Percentiles rank a stretch among this genome's conserved stretches.
Conservation (phyloP, 768 basidiomycete species). For the Sarcodon aspratus region DNA sequence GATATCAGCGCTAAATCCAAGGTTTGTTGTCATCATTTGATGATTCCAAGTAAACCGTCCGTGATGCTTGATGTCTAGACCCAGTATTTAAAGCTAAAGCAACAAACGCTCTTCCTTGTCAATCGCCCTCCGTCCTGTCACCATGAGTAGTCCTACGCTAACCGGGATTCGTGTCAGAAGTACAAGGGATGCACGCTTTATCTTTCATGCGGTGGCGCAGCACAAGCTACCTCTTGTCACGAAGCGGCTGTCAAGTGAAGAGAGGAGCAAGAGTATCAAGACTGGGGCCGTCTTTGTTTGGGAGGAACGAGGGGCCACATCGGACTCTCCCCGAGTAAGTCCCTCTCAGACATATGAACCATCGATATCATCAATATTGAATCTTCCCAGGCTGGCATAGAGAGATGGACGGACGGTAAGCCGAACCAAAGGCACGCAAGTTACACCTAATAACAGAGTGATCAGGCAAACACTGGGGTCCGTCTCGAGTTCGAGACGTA, state of each 20-base stretch:
- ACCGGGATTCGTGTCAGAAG: slow-evolving; percentile 50
- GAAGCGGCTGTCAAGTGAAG: slow-evolving; percentile 65
- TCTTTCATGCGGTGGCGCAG: slow-evolving; percentile 62
- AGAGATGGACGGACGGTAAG: slow-evolving; percentile 65
- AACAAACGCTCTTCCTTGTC: no score
- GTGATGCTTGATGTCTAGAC: no score
- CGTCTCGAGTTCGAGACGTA: slow-evolving; percentile 68
- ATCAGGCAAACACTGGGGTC: slow-evolving; percentile 46
- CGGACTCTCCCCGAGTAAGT: slow-evolving; percentile 56
- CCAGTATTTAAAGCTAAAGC: no score
- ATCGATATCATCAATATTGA: not conserved
- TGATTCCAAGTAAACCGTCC: no score
- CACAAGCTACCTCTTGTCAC: slow-evolving; percentile 53
- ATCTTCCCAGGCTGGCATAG: slow-evolving; percentile 49
- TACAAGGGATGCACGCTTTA: slow-evolving; percentile 55
- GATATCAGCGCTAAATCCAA: no score
- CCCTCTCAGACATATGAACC: not conserved
- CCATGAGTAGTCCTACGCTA: slow-evolving; percentile 64
- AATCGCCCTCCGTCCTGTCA: not conserved
- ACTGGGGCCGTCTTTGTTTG: slow-evolving; percentile 74
- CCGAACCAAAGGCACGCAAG: slow-evolving; percentile 19
- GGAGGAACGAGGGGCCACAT: slow-evolving; percentile 66
- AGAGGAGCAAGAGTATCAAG: slow-evolving; percentile 48
- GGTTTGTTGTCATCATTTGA: no score
- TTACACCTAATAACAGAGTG: not conserved